phyloP scores from a whole-genome alignment of 2,329 filamentous ascomycete species.

The Diatrype stigma region DNA sequence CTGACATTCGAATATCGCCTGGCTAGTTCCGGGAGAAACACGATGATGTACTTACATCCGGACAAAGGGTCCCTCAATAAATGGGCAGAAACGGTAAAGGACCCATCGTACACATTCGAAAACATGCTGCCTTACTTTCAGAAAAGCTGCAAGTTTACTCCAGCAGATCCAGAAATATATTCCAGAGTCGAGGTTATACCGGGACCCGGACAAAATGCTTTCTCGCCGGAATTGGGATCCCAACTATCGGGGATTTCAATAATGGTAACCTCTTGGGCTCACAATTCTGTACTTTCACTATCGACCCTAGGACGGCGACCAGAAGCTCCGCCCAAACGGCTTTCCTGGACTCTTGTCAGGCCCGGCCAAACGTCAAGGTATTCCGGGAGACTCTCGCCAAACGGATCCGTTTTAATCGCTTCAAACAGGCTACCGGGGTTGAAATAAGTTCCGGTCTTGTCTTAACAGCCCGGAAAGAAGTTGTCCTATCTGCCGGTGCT shows the following conservation, averaged over 20 bases:
- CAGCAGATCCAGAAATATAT: conserved; percentile 19
- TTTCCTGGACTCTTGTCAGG: conserved; percentile 9
- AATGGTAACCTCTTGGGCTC: conserved; percentile 5
- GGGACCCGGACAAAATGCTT: conserved; percentile 22
- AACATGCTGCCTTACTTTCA: conserved; percentile 29
- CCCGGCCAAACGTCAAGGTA: conserved; percentile 10
- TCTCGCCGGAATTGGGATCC: neutral
- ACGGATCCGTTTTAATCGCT: conserved; percentile 15
- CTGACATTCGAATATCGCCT: too few relatives aligned
- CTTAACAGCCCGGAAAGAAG: conserved; percentile 51
- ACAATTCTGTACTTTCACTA: conserved; percentile 13
- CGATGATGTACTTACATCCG: conserved; percentile 24
- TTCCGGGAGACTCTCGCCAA: conserved; percentile 14
- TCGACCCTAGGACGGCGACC: conserved; percentile 12
- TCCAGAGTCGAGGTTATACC: conserved; percentile 16
- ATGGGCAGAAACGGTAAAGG: conserved; percentile 30
- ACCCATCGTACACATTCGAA: conserved; percentile 25
- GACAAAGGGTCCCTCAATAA: conserved; percentile 18
- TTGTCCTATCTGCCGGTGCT: conserved; percentile 61
- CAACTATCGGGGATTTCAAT: neutral
- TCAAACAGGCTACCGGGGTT: conserved; percentile 12
- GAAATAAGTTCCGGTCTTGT: conserved; percentile 4
- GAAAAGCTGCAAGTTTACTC: conserved; percentile 27
- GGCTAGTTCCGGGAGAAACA: conserved; percentile 24
- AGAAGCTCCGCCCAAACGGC: conserved; percentile 13